Evolutionary conservation across 2,329 filamentous ascomycete genomes (phyloP).

Genomic region (Exophiala viscosa): DNA sequence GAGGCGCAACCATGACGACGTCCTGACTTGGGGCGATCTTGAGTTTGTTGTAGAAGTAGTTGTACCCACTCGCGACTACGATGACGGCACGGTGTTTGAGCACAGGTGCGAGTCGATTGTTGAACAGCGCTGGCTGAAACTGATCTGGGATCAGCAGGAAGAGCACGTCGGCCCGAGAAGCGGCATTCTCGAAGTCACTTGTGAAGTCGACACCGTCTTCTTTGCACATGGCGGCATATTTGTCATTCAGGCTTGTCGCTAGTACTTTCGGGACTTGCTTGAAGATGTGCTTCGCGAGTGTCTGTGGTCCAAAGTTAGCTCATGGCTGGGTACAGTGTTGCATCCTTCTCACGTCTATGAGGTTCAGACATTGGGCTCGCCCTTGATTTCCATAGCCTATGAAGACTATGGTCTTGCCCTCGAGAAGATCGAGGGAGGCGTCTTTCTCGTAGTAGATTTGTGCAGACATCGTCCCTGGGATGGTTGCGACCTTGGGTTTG

Average conservation of each 20-base stretch:
- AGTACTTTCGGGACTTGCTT: neutral
- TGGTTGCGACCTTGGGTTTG: neutral
- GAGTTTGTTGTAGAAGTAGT: constrained; percentile 23
- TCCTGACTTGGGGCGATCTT: constrained; percentile 12
- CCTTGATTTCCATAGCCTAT: neutral
- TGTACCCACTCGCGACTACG: constrained; percentile 20
- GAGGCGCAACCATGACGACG: constrained; percentile 22
- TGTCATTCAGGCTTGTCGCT: neutral
- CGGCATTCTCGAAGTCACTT: neutral
- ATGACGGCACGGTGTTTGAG: constrained; percentile 18
- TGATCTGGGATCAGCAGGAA: constrained; percentile 24
- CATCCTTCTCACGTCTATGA: neutral
- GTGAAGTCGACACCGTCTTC: neutral
- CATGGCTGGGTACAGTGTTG: neutral
- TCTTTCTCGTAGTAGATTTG: constrained; percentile 1
- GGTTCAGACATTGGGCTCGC: neutral
- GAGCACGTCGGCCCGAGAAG: constrained; percentile 14
- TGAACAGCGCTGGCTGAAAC: constrained; percentile 23
- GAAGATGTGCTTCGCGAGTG: neutral
- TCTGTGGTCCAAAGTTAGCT: neutral
- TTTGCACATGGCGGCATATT: neutral
- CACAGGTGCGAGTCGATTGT: constrained; percentile 14
- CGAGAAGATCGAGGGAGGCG: neutral
- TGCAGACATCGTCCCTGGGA: neutral
- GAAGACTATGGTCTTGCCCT: neutral